Conservation (phyloP, 805 yeast genomes). For the Huiozyma sinensis region DNA sequence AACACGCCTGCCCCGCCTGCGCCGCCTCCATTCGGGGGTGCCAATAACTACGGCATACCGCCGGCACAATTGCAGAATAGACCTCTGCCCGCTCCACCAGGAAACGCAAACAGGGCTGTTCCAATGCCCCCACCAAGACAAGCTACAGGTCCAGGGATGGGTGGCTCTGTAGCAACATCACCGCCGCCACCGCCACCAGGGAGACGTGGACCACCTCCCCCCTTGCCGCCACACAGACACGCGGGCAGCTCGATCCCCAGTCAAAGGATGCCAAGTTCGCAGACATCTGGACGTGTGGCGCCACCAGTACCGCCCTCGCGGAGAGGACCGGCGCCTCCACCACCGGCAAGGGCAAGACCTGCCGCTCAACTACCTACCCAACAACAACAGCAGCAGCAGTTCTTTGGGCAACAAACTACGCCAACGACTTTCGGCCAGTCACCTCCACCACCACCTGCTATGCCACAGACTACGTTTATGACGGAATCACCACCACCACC, state of each 20-base stretch:
- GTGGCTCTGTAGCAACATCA: not conserved
- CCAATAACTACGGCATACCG: conserved; percentile 7
- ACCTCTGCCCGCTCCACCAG: conserved; percentile 15
- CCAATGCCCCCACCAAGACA: conserved; percentile 24
- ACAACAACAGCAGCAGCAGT: conserved; percentile 4
- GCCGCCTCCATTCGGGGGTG: not conserved
- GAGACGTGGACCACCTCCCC: conserved; percentile 25
- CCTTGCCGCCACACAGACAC: conserved; percentile 18
- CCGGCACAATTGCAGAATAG: conserved; percentile 13
- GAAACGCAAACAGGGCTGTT: conserved; percentile 2
- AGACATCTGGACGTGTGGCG: conserved; percentile 12
- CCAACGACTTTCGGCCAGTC: not conserved
- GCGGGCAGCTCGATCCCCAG: not conserved
- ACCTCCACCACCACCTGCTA: conserved; percentile 9
- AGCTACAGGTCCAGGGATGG: conserved; percentile 18
- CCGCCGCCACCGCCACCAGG: conserved; percentile 22
- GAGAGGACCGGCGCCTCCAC: conserved; percentile 17
- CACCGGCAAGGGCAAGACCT: conserved; percentile 11
- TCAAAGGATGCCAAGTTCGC: not conserved
- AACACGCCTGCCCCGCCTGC: conserved; percentile 4
- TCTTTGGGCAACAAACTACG: conserved; percentile 6
- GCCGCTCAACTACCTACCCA: conserved; percentile 5
- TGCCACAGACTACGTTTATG: conserved; percentile 11
- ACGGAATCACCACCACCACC: conserved; percentile 15
- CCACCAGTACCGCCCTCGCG: conserved; percentile 13